These are phyloP conservation scores for Mycothermus thermophilus DNA, from an alignment of 495 filamentous ascomycete species.

Conservation along the genomic window DNA sequence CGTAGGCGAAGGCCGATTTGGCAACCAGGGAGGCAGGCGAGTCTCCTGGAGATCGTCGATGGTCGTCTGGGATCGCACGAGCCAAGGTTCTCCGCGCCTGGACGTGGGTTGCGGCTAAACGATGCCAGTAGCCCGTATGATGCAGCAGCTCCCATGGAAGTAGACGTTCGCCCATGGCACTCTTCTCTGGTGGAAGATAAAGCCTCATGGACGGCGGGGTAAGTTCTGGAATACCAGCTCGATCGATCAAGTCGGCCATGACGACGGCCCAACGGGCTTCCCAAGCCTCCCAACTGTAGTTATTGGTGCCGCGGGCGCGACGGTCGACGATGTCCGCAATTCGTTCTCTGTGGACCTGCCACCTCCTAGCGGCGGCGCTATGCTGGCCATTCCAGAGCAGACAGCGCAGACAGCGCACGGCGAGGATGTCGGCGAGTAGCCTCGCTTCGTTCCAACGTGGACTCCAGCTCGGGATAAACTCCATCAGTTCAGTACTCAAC, in stretches of 20 bases:
- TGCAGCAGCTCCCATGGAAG: conserved; percentile 71
- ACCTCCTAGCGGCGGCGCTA: conserved; percentile 59
- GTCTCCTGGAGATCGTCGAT: conserved; percentile 50
- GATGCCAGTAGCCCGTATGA: conserved; percentile 79
- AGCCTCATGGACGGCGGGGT: conserved; percentile 23
- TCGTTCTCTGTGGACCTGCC: conserved; percentile 57
- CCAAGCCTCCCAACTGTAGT: conserved; percentile 83
- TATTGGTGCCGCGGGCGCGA: conserved; percentile 64
- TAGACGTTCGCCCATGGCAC: conserved; percentile 48
- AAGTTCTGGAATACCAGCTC: conserved; percentile 37
- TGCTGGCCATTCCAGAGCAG: conserved; percentile 62
- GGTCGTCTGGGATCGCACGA: conserved; percentile 56
- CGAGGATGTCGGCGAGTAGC: conserved; percentile 62
- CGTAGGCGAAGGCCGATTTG: conserved; percentile 57
- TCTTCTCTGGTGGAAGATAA: conserved; percentile 55
- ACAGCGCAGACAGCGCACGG: conserved; percentile 66
- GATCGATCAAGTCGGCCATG: conserved; percentile 68
- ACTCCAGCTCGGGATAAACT: conserved; percentile 75
- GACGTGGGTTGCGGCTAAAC: conserved; percentile 51
- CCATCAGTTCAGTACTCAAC: conserved; percentile 66
- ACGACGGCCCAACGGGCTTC: conserved; percentile 67
- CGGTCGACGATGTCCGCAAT: conserved; percentile 64
- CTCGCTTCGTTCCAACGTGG: conserved; percentile 77
- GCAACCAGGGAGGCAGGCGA: conserved; percentile 55
- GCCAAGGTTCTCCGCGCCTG: conserved; percentile 47